Evolutionary conservation across 2,329 filamentous ascomycete species (phyloP).

Genomic region (Clarireedia homoeocarpa): DNA sequence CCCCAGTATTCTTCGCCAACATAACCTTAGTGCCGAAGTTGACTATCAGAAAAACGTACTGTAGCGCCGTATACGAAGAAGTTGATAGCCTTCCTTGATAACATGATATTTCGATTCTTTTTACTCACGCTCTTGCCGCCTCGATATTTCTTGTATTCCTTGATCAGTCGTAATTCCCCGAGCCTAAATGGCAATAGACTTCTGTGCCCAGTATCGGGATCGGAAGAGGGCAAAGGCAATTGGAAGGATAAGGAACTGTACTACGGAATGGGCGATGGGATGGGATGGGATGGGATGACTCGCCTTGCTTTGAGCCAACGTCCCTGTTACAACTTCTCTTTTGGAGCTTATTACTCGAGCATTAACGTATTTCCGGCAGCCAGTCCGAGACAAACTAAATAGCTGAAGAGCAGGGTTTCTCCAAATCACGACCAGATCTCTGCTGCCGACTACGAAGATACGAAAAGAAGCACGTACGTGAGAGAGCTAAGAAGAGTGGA

Average conservation of each 20-base stretch:
- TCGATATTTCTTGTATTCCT: slow-evolving; percentile 9
- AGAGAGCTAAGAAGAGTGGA: slow-evolving; percentile 12
- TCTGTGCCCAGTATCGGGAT: neutral
- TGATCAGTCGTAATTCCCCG: neutral
- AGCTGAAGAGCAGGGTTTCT: neutral
- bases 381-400: neutral
- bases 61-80: too few species aligned
- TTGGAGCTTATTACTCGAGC: neutral
- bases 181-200: neutral
- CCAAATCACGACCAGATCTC: too few species aligned
- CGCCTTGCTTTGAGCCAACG: neutral
- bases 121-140: slow-evolving; percentile 25
- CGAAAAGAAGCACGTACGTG: neutral
- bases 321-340: neutral
- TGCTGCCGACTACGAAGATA: neutral
- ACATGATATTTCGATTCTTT: neutral
- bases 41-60: too few species aligned
- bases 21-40: too few species aligned
- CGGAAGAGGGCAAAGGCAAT: neutral
- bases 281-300: slow-evolving; percentile 4
- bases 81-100: neutral
- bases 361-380: neutral
- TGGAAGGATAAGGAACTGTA: too few species aligned
- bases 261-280: neutral
- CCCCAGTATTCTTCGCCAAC: neutral